Conservation (phyloP, 1,139 yeast genomes). For the Zhuliangozyma blackwelliae region DNA sequence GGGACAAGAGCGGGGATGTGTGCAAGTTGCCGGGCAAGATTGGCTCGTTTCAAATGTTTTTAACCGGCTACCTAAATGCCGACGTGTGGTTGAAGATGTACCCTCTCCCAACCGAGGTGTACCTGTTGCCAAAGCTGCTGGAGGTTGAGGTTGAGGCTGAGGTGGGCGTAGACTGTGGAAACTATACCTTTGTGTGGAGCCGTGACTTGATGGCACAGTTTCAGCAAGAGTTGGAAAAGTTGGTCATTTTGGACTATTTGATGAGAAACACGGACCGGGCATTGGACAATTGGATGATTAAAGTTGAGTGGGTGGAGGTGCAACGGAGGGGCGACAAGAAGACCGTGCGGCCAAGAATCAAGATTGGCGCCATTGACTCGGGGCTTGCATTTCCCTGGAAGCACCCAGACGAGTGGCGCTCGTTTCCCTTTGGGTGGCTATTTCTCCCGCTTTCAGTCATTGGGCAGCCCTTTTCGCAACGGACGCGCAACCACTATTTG, state of each 20-base stretch:
- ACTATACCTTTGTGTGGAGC: slow-evolving; percentile 52
- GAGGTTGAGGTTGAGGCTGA: slow-evolving; percentile 15
- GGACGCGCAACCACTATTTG: slow-evolving; percentile 55
- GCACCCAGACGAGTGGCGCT: slow-evolving; percentile 79
- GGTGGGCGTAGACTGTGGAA: no score
- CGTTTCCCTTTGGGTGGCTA: slow-evolving; percentile 79
- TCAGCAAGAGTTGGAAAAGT: slow-evolving; percentile 63
- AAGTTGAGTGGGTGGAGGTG: slow-evolving; percentile 43
- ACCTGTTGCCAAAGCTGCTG: slow-evolving; percentile 17
- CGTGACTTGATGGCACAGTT: slow-evolving; percentile 46
- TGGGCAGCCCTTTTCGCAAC: slow-evolving; percentile 62
- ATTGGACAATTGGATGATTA: slow-evolving; percentile 76
- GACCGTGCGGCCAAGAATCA: slow-evolving; percentile 35
- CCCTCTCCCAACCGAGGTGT: slow-evolving; percentile 49
- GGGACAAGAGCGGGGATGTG: slow-evolving; percentile 32
- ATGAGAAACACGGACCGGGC: slow-evolving; percentile 78
- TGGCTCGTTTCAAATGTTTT: slow-evolving; percentile 66
- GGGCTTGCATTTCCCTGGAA: slow-evolving; percentile 81
- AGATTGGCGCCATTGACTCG: slow-evolving; percentile 72
- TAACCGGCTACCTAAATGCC: slow-evolving; percentile 59
- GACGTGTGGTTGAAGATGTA: slow-evolving; percentile 51
- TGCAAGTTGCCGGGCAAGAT: slow-evolving; percentile 42
- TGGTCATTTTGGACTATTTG: slow-evolving; percentile 67
- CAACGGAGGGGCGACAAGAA: slow-evolving; percentile 4
- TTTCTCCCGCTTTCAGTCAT: slow-evolving; percentile 60